Base-by-base conservation (phyloP, 1,284 basidiomycete genomes). In the Cutaneotrichosporon sp. region DNA sequence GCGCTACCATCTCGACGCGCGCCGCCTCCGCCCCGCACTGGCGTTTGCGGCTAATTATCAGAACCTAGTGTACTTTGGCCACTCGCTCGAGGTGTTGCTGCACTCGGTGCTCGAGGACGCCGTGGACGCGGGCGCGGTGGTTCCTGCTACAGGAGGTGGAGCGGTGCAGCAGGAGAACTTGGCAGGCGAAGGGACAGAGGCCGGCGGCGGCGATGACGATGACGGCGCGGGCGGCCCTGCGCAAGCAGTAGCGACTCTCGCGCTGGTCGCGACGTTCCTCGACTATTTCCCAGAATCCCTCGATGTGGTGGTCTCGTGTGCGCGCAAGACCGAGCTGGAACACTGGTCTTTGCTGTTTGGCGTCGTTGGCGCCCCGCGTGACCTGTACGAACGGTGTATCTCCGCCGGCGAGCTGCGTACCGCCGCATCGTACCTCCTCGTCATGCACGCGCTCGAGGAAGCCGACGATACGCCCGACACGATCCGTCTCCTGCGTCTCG, bases 91-190 rank as follows among this genome's bases (percentile, higher is more conserved):
- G 73, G 87, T 98, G 46, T 83, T 98, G 5, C 80, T 98, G 1
- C 91, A 98, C 68, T 88, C 84, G 2, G 90, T 97, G 1, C 84
- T 96, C 1, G 96, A 99, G 74, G 87, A 90, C n/a, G 90, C 96
- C 64, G 80, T 83, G 1, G 78, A 79, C 54, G 21, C 38, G 18
- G 39, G n/a, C 12, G 23, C 7, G n/a, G n/a, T n/a, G n/a, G n/a
- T n/a, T n/a, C n/a, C n/a, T n/a, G n/a, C n/a, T n/a, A n/a, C n/a
- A n/a, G n/a, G n/a, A n/a, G n/a, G n/a, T n/a, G n/a, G n/a, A n/a
- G n/a, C n/a, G n/a, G n/a, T n/a, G n/a, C n/a, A n/a, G n/a, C n/a
- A n/a, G n/a, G n/a, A n/a, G n/a, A n/a, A n/a, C n/a, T n/a, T n/a
- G n/a, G n/a, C n/a, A n/a, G n/a, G n/a, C n/a, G n/a, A n/a, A 5